Evolutionary conservation across 805 yeast species (phyloP).

Genomic region (Yarrowia porcina): DNA sequence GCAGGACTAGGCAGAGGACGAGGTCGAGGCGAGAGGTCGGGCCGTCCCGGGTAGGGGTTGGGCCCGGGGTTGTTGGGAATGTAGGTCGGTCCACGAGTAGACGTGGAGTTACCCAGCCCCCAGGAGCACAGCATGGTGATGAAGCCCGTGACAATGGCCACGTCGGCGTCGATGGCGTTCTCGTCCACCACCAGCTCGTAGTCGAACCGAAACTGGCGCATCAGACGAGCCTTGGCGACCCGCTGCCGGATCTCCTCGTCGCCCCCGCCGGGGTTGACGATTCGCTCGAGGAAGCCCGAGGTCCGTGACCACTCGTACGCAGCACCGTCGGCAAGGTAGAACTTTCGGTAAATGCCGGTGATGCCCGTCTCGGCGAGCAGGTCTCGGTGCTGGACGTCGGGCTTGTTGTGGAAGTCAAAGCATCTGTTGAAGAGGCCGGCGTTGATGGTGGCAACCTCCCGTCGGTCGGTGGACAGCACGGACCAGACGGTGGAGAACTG

Average conservation of each 20-base stretch:
- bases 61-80: background rate
- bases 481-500: constrained; percentile 52
- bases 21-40: background rate
- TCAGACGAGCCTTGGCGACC: constrained; percentile 52
- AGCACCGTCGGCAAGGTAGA: constrained; percentile 51
- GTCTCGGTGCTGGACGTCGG: constrained; percentile 47
- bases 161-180: constrained; percentile 46
- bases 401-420: constrained; percentile 49
- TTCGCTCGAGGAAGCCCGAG: constrained; percentile 50
- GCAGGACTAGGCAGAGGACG: background rate
- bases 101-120: constrained; percentile 55
- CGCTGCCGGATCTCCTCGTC: constrained; percentile 53
- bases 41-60: background rate
- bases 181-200: constrained; percentile 56
- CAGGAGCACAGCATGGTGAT: constrained; percentile 65
- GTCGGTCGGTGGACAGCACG: constrained; percentile 46
- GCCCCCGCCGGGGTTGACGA: constrained; percentile 55
- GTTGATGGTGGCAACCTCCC: constrained; percentile 50
- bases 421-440: constrained; percentile 48
- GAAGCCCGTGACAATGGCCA: constrained; percentile 59
- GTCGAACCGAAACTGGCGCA: constrained; percentile 59
- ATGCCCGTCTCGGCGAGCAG: constrained; percentile 42
- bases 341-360: constrained; percentile 46
- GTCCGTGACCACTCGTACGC: constrained; percentile 56
- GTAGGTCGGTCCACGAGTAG: constrained; percentile 52